Base-by-base conservation (phyloP, 768 basidiomycete genomes). In the Suillus plorans region DNA sequence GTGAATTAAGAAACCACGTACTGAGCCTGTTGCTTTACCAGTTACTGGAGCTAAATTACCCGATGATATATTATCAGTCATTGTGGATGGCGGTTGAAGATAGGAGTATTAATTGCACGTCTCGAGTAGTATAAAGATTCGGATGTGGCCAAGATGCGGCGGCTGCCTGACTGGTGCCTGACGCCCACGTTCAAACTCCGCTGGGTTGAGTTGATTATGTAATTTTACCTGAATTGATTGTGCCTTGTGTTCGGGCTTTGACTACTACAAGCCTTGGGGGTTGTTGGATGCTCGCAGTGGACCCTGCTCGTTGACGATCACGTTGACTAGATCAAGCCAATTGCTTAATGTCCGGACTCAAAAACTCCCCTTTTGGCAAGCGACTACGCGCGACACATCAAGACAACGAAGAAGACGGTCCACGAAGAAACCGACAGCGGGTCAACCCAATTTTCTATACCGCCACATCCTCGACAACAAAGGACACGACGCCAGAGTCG, bases 341-440 rank as follows among this genome's bases (percentile, higher is more conserved):
- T 20, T 20, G 56, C 18, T 64, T 50, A 25, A 91, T 91, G 90
- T 88, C 90, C 64, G 85, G 86, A 63, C 84, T 92, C 78, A 91
- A 90, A 81, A 92, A 92, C 77, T 92, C 91, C 71, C 89, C 89
- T 1, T 93, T 91, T 77, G 91, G 90, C 50, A 93, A 92, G 72
- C 86, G 91, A 14, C 82, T 93, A n/a, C 86, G 91, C 50, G 89
- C 89, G 16, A 83, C 88, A 5, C 86, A 89, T 66, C 81, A 84
- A 69, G 88, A 90, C 71, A 49, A 67, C 36, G 77, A 75, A 25
- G 88, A 89, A 64, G 85, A 88, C 60, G 82, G 82, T 49, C 85
- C 84, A 0, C 74, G 84, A 62, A 78, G 85, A 69, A 84, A 77
- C 68, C 80, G 86, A 47, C 82, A 81, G 47, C 80, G 86, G 57